Evolutionary conservation across 1,284 basidiomycete species (phyloP).

Genomic region (Takashimella tepidaria): DNA sequence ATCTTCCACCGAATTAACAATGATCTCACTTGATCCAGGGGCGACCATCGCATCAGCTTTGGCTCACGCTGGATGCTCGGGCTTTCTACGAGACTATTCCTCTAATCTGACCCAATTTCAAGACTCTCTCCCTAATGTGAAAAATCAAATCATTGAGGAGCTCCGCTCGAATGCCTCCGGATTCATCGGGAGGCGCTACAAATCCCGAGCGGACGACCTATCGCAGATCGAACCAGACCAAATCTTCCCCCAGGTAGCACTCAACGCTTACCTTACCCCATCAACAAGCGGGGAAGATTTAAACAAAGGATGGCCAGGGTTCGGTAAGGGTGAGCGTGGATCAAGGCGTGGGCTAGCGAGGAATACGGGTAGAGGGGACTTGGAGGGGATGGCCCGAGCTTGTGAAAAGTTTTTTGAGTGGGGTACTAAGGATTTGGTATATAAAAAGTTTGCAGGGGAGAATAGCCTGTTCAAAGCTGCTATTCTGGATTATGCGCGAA

Average conservation of each 20-base stretch:
- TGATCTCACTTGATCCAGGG: slow-evolving; percentile 32
- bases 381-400: slow-evolving; percentile 64
- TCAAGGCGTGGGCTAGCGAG: slow-evolving; percentile 24
- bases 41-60: slow-evolving; percentile 49
- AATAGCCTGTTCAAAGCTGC: slow-evolving; percentile 32
- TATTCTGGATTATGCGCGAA: slow-evolving; percentile 12
- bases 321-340: slow-evolving; percentile 25
- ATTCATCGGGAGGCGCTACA: slow-evolving; percentile 54
- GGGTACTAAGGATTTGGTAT: slow-evolving; percentile 63
- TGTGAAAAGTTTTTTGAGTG: slow-evolving; percentile 87
- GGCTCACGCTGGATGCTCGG: slow-evolving; percentile 48
- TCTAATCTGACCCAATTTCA: slow-evolving; percentile 31
- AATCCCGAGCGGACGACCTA: slow-evolving; percentile 59
- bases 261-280: slow-evolving; percentile 70
- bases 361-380: slow-evolving; percentile 46
- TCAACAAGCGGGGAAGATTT: slow-evolving; percentile 22
- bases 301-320: slow-evolving; percentile 38
- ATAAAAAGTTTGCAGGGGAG: slow-evolving; percentile 39
- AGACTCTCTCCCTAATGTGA: slow-evolving; percentile 52
- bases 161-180: slow-evolving; percentile 64
- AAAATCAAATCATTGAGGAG: slow-evolving; percentile 60
- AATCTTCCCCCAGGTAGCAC: slow-evolving; percentile 62
- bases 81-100: slow-evolving; percentile 59
- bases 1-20: slow-evolving; percentile 7
- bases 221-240: slow-evolving; percentile 46